These are phyloP conservation scores for Xylariaceae sp. DNA, from an alignment of 2,329 filamentous ascomycete species.

Conservation along the genomic window DNA sequence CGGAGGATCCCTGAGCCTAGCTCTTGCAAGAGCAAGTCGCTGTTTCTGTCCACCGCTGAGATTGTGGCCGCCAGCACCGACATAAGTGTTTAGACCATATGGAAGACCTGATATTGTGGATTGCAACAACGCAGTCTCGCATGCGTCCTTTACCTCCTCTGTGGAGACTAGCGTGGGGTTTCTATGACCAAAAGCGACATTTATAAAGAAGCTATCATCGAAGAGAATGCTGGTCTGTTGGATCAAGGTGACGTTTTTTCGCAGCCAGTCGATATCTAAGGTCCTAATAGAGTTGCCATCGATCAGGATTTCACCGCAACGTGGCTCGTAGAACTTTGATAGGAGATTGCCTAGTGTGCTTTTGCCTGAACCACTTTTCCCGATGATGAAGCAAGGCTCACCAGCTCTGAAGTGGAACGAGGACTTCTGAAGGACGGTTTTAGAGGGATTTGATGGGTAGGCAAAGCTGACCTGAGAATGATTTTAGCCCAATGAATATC, in stretches of 20 bases:
- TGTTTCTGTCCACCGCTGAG: conserved; percentile 89
- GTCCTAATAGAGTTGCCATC: conserved; percentile 68
- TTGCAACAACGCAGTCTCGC: conserved; percentile 72
- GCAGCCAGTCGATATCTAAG: conserved; percentile 74
- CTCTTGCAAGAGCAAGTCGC: conserved; percentile 79
- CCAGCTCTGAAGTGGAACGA: conserved; percentile 75
- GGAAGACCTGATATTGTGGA: conserved; percentile 72
- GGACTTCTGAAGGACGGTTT: conserved; percentile 64
- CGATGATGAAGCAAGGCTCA: conserved; percentile 80
- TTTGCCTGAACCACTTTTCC: conserved; percentile 89
- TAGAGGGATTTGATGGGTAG: conserved; percentile 74
- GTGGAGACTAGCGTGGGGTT: conserved; percentile 55
- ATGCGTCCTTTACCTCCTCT: conserved; percentile 66
- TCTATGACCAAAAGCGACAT: conserved; percentile 74
- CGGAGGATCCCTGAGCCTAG: conserved; percentile 76
- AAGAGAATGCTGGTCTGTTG: conserved; percentile 86
- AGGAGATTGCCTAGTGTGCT: conserved; percentile 86
- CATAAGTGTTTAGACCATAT: conserved; percentile 71
- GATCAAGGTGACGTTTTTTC: conserved; percentile 78
- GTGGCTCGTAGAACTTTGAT: conserved; percentile 75
- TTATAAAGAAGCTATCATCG: conserved; percentile 77
- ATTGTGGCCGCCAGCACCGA: conserved; percentile 72
- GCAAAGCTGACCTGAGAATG: conserved; percentile 73
- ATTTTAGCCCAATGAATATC: conserved; percentile 24
- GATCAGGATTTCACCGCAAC: conserved; percentile 69